phyloP scores from a whole-genome alignment of 164 flowering plant genomes.

The Paratinospora sagittata region DNA sequence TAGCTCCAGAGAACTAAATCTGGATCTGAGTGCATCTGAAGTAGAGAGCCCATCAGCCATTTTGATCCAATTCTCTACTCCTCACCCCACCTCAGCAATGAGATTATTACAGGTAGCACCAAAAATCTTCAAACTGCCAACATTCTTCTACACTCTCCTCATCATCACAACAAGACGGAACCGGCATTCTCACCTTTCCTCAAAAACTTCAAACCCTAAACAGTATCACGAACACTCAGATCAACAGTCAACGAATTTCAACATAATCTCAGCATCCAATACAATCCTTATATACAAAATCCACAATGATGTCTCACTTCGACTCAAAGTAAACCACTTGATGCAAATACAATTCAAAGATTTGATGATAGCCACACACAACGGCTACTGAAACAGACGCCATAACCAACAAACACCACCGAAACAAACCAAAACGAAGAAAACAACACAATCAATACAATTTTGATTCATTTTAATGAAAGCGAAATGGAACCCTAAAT shows the following conservation, averaged over 20 bases:
- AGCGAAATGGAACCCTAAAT: conserved; percentile 13
- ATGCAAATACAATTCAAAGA: not conserved
- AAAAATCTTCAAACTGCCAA: conserved; percentile 12
- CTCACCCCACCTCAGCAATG: not conserved
- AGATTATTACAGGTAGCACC: not conserved
- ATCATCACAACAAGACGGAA: conserved; percentile 12
- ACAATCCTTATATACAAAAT: not conserved
- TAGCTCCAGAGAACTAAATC: conserved; percentile 73
- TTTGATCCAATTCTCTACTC: conserved; percentile 9
- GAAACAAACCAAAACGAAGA: not conserved
- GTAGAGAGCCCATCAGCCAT: conserved; percentile 73
- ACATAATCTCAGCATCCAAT: not conserved
- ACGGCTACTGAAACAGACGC: conserved; percentile 19
- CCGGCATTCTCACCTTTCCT: conserved; percentile 8
- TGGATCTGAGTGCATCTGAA: conserved; percentile 60
- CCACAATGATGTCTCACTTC: conserved; percentile 22
- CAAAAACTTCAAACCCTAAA: conserved; percentile 17
- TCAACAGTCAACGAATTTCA: conserved; percentile 2
- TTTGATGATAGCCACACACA: conserved; percentile 21
- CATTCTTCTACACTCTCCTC: conserved; percentile 18
- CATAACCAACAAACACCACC: too few relatives aligned
- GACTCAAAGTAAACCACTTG: conserved; percentile 28
- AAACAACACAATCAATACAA: too few relatives aligned
- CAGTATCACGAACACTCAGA: conserved; percentile 10
- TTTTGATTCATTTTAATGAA: too few relatives aligned